These are phyloP conservation scores for Yamadazyma songkhlaensis DNA, from an alignment of 1,139 yeast genomes.

Conservation along the genomic window DNA sequence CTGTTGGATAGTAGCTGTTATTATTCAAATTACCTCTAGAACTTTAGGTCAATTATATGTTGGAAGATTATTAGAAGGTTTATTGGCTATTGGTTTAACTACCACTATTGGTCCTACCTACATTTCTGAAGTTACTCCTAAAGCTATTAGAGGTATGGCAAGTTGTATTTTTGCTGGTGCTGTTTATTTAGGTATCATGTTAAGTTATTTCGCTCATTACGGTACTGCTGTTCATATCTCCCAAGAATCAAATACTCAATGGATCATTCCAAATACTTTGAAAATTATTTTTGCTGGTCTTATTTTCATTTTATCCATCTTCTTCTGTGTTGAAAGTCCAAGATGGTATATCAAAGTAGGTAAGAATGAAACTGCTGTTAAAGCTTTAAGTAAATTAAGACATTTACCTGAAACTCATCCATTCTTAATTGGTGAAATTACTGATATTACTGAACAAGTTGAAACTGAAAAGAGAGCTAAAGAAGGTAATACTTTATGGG, in stretches of 20 bases:
- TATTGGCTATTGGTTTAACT: slow-evolving; percentile 53
- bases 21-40: slow-evolving; percentile 46
- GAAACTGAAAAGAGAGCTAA: slow-evolving; percentile 35
- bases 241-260: slow-evolving; percentile 27
- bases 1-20: slow-evolving; percentile 46
- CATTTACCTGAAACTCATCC: slow-evolving; percentile 50
- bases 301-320: slow-evolving; percentile 34
- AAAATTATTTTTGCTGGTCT: slow-evolving; percentile 43
- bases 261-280: slow-evolving; percentile 36
- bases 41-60: slow-evolving; percentile 50
- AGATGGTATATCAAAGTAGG: slow-evolving; percentile 44
- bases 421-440: slow-evolving; percentile 50
- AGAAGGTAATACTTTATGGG: slow-evolving; percentile 10
- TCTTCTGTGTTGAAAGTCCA: slow-evolving; percentile 42
- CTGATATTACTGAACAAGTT: slow-evolving; percentile 48
- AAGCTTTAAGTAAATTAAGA: slow-evolving; percentile 44
- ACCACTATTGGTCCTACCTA: slow-evolving; percentile 57
- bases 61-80: slow-evolving; percentile 53
- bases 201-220: slow-evolving; percentile 49
- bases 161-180: slow-evolving; percentile 53
- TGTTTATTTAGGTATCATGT: slow-evolving; percentile 53
- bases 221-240: slow-evolving; percentile 37
- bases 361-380: slow-evolving; percentile 32
- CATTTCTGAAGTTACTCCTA: slow-evolving; percentile 53
- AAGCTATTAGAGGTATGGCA: slow-evolving; percentile 50